Conservation (phyloP, 306 rosid species). For the Rosa rugosa region DNA sequence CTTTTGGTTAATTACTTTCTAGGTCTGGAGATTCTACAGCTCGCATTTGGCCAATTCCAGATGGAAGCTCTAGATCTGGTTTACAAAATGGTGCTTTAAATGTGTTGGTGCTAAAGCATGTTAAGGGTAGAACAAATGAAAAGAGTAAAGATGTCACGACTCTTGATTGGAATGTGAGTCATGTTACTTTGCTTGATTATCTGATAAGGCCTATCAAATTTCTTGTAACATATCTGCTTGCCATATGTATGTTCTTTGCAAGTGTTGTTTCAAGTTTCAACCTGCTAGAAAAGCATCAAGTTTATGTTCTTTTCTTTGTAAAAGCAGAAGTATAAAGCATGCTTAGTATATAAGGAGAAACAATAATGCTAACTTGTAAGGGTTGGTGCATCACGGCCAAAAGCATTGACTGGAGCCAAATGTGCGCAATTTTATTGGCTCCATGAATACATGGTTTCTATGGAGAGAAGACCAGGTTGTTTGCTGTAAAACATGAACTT, state of each 20-base stretch:
- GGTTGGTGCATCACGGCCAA: not conserved
- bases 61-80: constrained; percentile 59
- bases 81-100: constrained; percentile 47
- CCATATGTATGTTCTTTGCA: not conserved
- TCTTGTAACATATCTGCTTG: not conserved
- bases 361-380: not conserved
- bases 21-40: constrained; percentile 98
- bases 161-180: constrained; percentile 97
- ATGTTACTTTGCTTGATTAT: not conserved
- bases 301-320: not conserved
- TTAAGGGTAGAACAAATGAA: constrained; percentile 75
- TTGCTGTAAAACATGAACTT: not conserved
- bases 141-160: constrained; percentile 91
- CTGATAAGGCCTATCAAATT: not conserved
- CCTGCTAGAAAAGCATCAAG: not conserved
- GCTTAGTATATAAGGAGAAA: not conserved
- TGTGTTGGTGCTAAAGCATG: constrained; percentile 85
- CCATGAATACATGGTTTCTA: not conserved
- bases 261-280: not conserved
- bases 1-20: constrained; percentile 12
- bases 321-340: not conserved
- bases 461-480: not conserved
- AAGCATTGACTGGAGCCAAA: not conserved
- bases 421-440: not conserved
- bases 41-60: constrained; percentile 85